Evolutionary conservation across 768 basidiomycete species (phyloP), one percentile per base, ranked within the genome.

Genomic region (Steccherinum ochraceum): DNA sequence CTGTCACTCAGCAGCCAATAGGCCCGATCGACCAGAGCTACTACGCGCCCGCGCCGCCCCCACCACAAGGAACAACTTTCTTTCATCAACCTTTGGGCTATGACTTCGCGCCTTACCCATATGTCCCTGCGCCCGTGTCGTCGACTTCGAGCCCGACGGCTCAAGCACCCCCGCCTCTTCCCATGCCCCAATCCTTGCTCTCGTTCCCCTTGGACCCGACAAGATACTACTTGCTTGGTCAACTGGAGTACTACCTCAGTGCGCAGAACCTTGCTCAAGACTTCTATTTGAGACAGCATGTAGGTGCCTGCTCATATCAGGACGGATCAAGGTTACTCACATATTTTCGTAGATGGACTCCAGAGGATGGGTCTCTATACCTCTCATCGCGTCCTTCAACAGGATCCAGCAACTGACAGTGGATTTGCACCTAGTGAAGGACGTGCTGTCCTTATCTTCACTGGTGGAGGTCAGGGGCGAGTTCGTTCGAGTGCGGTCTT

Each of bases 201-300:
- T 58, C 74, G 3, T 83, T 79, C 69, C 75, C 81, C 1, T 62
- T 89, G 12, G 90, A 93, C 60, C 67, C 79, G 20, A 81, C 77
- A 46, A 67, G 82, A 45, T 85, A 76, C 59, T 82, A 78, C 63
- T 71, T 95, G 23, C 76, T 95, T 41, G 84, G 81, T 1, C 88
- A 95, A 66, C 69, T 95, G 47, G 94, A 95, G 68, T 96, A 92
- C 66, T 97, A 95, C 70, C 74, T 97, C 58, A 90, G 91, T 58
- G 74, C 85, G 50, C 84, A 96, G 64, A 96, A 95, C 63, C 75
- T 97, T 70, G 86, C 79, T n/a, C 80, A 83, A 63, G 93, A 97
- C 65, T 76, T 87, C 57, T 95, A 78, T 69, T 72, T 97, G 27
- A 77, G 91, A 48, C 77, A 83, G 68, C 74, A 80, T 70, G 92